These are phyloP conservation scores for Fonsecaea pedrosoi DNA, from an alignment of 2,329 filamentous ascomycete species.

Conservation along the genomic window DNA sequence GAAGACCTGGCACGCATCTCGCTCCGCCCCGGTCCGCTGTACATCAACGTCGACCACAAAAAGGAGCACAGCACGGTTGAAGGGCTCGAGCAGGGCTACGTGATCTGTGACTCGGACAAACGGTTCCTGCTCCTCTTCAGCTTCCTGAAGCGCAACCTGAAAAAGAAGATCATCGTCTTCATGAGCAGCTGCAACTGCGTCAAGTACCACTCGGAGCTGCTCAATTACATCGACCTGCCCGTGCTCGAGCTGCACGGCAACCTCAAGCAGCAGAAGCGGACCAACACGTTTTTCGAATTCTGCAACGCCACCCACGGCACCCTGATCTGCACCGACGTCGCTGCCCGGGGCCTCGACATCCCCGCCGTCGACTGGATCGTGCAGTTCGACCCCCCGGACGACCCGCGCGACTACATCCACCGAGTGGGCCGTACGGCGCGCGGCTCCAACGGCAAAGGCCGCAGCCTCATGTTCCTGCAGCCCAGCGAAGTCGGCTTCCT, in stretches of 20 bases:
- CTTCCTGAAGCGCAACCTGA: conserved; percentile 87
- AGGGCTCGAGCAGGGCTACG: conserved; percentile 93
- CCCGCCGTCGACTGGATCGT: conserved; percentile 96
- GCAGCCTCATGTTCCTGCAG: conserved; percentile 90
- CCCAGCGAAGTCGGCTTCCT: conserved; percentile 92
- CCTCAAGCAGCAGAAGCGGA: conserved; percentile 99
- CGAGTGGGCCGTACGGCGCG: conserved; percentile 93
- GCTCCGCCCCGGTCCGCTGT: conserved; percentile 84
- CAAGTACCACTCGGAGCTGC: conserved; percentile 91
- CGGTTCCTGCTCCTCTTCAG: conserved; percentile 93
- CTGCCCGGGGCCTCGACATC: conserved; percentile 92
- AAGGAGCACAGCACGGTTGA: conserved; percentile 92
- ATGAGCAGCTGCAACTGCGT: conserved; percentile 91
- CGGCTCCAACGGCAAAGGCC: conserved; percentile 81
- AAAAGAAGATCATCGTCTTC: conserved; percentile 98
- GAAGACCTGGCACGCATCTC: conserved; percentile 96
- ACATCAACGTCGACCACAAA: conserved; percentile 93
- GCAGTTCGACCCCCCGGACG: conserved; percentile 93
- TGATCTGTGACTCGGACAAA: conserved; percentile 90
- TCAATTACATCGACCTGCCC: conserved; percentile 96
- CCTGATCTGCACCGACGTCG: conserved; percentile 95
- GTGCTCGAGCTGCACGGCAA: conserved; percentile 89
- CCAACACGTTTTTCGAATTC: conserved; percentile 98
- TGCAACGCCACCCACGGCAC: conserved; percentile 83
- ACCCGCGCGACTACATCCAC: conserved; percentile 91